Base-by-base conservation (phyloP, 2,329 filamentous ascomycete species). In the Aspergillus pseudotamarii region DNA sequence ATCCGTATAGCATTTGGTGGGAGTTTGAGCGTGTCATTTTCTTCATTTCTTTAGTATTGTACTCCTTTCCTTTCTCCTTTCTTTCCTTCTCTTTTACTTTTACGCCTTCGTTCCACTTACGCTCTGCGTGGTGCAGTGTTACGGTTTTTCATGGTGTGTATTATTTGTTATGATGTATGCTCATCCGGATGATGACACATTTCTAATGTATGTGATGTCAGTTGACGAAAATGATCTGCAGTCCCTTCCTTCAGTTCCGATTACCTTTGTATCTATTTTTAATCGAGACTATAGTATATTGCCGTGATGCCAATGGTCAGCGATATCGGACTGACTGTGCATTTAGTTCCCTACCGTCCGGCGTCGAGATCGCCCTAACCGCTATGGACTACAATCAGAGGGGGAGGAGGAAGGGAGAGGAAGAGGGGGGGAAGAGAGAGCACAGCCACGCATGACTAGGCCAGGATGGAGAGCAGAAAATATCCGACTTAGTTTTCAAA, bases 381-480 rank as follows among this genome's bases (percentile, higher is more conserved):
- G 19, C 48, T 32, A 21, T n/a, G 16, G 38, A n/a, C 26, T 36
- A 36, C 45, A 11, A 32, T 46, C 26, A n/a, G 19, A 26, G 26
- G 26, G 26, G 26, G 26, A 26, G 26, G 26, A 26, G 3, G 26
- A 26, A 19, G 21, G 14, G n/a, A 26, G 26, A 26, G 56, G n/a
- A n/a, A n/a, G n/a, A n/a, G n/a, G n/a, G n/a, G n/a, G n/a, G n/a
- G n/a, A n/a, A n/a, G 30, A 11, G 11, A 28, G 34, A 36, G 51
- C 57, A 59, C 57, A 51, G 57, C 57, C 57, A 59, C 57, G n/a
- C 26, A 19, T 43, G 57, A 48, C 57, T 54, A 54, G 16, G n/a
- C 57, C 6, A 50, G 38, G 43, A 36, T 30, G 23, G 43, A 51
- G 46, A 50, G 16, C 26, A 36, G 32, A 23, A 59, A 34, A 54